phyloP scores from a whole-genome alignment of 2,329 filamentous ascomycete genomes.

The Metarhizium humberi region DNA sequence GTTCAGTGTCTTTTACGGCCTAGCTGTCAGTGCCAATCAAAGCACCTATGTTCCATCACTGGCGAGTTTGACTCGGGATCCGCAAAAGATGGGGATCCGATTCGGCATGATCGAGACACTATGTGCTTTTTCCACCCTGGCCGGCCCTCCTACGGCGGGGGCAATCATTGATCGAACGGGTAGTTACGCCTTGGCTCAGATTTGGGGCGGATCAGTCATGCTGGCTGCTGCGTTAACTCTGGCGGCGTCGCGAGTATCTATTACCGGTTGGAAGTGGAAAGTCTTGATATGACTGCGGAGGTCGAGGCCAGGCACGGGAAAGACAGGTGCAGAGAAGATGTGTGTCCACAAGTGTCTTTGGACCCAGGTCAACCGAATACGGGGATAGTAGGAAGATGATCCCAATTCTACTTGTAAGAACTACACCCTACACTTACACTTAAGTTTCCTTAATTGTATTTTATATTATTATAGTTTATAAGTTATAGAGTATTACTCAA shows the following conservation, averaged over 20 bases:
- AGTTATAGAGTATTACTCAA: too few relatives aligned
- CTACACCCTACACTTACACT: too few relatives aligned
- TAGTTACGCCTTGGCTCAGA: conserved; percentile 33
- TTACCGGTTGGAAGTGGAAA: conserved; percentile 25
- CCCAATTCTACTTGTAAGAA: too few relatives aligned
- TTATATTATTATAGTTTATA: too few relatives aligned
- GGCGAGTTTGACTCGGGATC: conserved; percentile 32
- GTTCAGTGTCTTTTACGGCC: conserved; percentile 34
- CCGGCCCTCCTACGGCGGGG: conserved; percentile 34
- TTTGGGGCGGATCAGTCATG: conserved; percentile 36
- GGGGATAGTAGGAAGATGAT: too few relatives aligned
- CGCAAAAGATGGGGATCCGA: conserved; percentile 33
- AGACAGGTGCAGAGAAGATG: not conserved
- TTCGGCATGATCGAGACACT: conserved; percentile 37
- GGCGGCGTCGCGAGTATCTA: conserved; percentile 21
- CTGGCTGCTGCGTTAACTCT: conserved; percentile 22
- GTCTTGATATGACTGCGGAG: conserved; percentile 21
- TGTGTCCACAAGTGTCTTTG: not conserved
- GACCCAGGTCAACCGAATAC: too few relatives aligned
- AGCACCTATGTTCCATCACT: conserved; percentile 22
- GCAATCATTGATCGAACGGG: conserved; percentile 31
- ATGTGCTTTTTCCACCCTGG: conserved; percentile 31
- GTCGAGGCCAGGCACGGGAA: not conserved
- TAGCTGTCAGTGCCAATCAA: conserved; percentile 25
- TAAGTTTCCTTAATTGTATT: too few relatives aligned